A percentile compares a stretch with the other conserved stretches of the same genome.
Conservation (phyloP, 495 filamentous ascomycete genomes). For the Aspergillus incahuasiensis region DNA sequence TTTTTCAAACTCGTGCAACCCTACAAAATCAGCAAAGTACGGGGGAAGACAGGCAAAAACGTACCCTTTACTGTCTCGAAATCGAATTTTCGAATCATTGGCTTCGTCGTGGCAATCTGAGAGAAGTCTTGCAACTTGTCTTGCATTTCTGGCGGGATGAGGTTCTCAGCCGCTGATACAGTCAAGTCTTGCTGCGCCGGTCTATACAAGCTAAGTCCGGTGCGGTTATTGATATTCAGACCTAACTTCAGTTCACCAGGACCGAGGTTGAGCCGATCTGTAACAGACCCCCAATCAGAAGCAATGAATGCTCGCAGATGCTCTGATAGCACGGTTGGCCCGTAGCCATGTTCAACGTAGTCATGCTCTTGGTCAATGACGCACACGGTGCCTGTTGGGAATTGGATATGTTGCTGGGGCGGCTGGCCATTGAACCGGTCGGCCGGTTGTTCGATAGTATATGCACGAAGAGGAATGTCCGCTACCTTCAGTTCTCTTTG, state of each 20-base stretch:
- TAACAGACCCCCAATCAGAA: slow-evolving; percentile 62
- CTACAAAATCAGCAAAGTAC: slow-evolving; percentile 43
- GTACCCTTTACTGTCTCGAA: slow-evolving; percentile 39
- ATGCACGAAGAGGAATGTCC: slow-evolving; percentile 56
- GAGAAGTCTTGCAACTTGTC: slow-evolving; percentile 53
- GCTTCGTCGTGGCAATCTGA: slow-evolving; percentile 33
- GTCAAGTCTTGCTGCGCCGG: slow-evolving; percentile 64
- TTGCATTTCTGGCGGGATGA: slow-evolving; percentile 51
- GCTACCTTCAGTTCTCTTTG: slow-evolving; percentile 57
- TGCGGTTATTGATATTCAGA: slow-evolving; percentile 54
- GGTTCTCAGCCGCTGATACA: slow-evolving; percentile 61
- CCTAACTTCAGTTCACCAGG: slow-evolving; percentile 65
- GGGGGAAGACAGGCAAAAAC: neutral
- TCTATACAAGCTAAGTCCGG: slow-evolving; percentile 59
- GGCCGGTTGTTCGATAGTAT: slow-evolving; percentile 57
- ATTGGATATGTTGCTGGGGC: slow-evolving; percentile 33
- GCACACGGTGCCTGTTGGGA: slow-evolving; percentile 36
- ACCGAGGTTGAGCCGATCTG: slow-evolving; percentile 71
- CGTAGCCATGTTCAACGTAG: slow-evolving; percentile 39
- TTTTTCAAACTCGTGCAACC: slow-evolving; percentile 70
- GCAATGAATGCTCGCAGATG: slow-evolving; percentile 63
- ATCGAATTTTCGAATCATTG: slow-evolving; percentile 41
- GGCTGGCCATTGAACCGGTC: slow-evolving; percentile 25
- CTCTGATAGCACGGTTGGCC: slow-evolving; percentile 62
- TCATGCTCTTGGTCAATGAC: slow-evolving; percentile 52